phyloP scores from a whole-genome alignment of 805 yeast species.

The Starmerella tilneyi region DNA sequence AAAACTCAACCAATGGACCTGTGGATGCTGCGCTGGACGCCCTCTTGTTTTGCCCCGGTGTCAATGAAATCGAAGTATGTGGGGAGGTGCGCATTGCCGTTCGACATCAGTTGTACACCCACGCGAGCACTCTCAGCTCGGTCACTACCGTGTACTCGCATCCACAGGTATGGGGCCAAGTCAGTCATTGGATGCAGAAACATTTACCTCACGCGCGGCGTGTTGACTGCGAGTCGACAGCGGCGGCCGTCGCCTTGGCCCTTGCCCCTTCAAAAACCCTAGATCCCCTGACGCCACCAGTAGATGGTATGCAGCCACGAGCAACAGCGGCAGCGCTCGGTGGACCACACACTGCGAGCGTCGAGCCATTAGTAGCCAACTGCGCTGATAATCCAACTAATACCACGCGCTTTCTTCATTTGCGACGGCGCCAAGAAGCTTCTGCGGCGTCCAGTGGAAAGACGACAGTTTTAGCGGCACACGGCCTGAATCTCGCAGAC shows the following conservation, averaged over 20 bases:
- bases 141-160: constrained; percentile 68
- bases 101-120: constrained; percentile 60
- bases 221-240: constrained; percentile 68
- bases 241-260: constrained; percentile 69
- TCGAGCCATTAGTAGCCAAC: constrained; percentile 44
- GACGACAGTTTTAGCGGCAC: background rate
- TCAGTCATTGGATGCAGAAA: constrained; percentile 43
- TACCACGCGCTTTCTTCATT: constrained; percentile 73
- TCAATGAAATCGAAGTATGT: constrained; percentile 41
- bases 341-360: constrained; percentile 46
- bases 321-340: constrained; percentile 70
- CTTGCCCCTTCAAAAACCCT: constrained; percentile 16
- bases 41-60: constrained; percentile 35
- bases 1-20: constrained; percentile 90
- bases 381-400: constrained; percentile 68
- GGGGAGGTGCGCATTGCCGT: constrained; percentile 78
- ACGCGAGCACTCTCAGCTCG: constrained; percentile 32
- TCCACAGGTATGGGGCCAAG: constrained; percentile 98
- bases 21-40: constrained; percentile 79
- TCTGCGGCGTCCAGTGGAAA: too few relatives aligned
- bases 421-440: constrained; percentile 28
- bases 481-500: background rate
- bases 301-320: too few relatives aligned
- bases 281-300: constrained; percentile 3
- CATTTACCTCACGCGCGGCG: constrained; percentile 35